A percentile compares a stretch with the other conserved stretches of the same genome.
phyloP scores from a whole-genome alignment of 768 basidiomycete genomes.

The Dioszegia aurantiaca region DNA sequence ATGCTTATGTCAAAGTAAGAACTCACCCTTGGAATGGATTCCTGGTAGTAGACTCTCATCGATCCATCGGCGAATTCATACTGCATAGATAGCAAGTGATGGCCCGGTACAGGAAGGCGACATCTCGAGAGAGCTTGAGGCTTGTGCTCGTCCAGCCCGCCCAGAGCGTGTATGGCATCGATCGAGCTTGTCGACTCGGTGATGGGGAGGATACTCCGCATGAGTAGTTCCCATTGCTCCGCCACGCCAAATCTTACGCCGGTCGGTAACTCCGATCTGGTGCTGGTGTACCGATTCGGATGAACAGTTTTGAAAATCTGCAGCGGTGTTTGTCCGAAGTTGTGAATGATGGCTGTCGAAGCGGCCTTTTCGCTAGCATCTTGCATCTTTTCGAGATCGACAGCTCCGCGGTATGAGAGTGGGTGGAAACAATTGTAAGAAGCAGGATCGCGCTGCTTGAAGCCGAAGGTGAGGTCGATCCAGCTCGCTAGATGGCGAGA shows the following conservation, averaged over 20 bases:
- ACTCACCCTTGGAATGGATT: slow-evolving; percentile 15
- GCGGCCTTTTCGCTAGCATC: slow-evolving; percentile 87
- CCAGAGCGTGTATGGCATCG: slow-evolving; percentile 17
- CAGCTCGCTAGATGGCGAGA: slow-evolving; percentile 78
- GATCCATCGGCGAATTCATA: slow-evolving; percentile 46
- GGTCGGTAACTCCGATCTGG: slow-evolving; percentile 68
- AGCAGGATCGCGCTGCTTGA: slow-evolving; percentile 64
- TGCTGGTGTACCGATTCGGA: slow-evolving; percentile 66
- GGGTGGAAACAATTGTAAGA: slow-evolving; percentile 87
- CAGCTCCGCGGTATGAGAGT: slow-evolving; percentile 84
- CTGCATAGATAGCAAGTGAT: slow-evolving; percentile 35
- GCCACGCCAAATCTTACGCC: slow-evolving; percentile 72
- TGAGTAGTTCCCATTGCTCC: slow-evolving; percentile 67
- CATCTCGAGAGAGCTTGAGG: slow-evolving; percentile 24
- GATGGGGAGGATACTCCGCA: slow-evolving; percentile 44
- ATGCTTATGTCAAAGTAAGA: too few relatives aligned
- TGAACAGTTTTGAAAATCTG: slow-evolving; percentile 77
- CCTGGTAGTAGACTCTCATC: slow-evolving; percentile 37
- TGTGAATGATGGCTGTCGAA: slow-evolving; percentile 91
- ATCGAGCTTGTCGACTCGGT: slow-evolving; percentile 36
- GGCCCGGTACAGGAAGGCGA: slow-evolving; percentile 32
- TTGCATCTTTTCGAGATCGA: slow-evolving; percentile 80
- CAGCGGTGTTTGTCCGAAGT: slow-evolving; percentile 89
- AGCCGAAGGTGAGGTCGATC: slow-evolving; percentile 83
- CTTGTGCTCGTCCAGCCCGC: slow-evolving; percentile 19